phyloP scores from a whole-genome alignment of 1,284 basidiomycete genomes.

The Salmacisia buchloeana region DNA sequence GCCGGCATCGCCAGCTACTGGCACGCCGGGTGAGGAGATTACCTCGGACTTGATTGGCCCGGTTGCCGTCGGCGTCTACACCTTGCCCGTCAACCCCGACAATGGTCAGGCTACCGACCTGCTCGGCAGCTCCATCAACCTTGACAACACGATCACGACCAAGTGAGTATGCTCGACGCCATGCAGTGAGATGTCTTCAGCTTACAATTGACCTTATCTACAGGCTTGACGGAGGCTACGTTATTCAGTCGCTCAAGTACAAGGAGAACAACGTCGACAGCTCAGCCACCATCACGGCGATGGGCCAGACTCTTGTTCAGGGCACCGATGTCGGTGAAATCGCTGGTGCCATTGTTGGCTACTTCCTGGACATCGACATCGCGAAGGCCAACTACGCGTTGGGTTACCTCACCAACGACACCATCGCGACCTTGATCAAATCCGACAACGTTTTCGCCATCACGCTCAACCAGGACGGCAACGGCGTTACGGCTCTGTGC shows the following conservation, averaged over 20 bases:
- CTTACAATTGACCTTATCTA: constrained; percentile 26
- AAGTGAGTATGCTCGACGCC: constrained; percentile 29
- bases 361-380: background rate
- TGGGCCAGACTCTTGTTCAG: background rate
- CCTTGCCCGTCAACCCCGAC: constrained; percentile 11
- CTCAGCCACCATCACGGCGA: background rate
- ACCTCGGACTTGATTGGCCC: constrained; percentile 3
- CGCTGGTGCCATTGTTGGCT: too few species aligned
- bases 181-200: constrained; percentile 26
- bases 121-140: background rate
- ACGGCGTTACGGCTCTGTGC: constrained; percentile 16
- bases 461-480: constrained; percentile 27
- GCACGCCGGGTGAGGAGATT: background rate
- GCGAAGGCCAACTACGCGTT: background rate
- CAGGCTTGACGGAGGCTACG: constrained; percentile 26
- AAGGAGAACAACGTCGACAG: constrained; percentile 26
- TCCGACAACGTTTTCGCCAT: background rate
- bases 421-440: background rate
- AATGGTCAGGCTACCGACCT: constrained; percentile 9
- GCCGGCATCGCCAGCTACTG: background rate
- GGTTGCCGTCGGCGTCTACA: constrained; percentile 1
- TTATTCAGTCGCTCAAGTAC: constrained; percentile 24
- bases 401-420: background rate
- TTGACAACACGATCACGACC: background rate
- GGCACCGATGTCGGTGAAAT: background rate